These are phyloP conservation scores for Botryobasidium botryosum DNA, from an alignment of 768 basidiomycete genomes.

Conservation along the genomic window DNA sequence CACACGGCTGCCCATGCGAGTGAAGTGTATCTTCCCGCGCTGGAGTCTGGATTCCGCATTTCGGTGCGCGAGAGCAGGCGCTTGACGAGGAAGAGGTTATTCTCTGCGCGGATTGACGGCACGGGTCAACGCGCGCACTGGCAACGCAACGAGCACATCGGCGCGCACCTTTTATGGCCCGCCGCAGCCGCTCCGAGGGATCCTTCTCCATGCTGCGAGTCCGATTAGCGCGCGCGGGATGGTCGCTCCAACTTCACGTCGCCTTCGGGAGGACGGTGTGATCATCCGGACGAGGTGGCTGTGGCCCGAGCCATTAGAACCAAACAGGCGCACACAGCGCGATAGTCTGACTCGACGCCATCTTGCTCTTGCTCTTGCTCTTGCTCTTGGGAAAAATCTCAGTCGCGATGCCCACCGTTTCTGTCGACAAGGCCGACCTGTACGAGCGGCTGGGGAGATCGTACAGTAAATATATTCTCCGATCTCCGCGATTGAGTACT, in stretches of 20 bases:
- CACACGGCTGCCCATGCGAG: slow-evolving; percentile 83
- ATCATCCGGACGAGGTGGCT: too few species aligned
- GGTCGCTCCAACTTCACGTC: too few species aligned
- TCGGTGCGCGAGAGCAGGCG: slow-evolving; percentile 68
- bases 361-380: too few species aligned
- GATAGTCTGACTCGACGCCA: too few species aligned
- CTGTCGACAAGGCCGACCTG: slow-evolving; percentile 90
- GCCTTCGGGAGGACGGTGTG: too few species aligned
- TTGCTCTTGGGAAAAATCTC: too few species aligned
- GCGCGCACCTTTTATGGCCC: slow-evolving; percentile 11
- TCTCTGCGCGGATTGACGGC: slow-evolving; percentile 44
- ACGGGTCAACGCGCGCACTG: neutral
- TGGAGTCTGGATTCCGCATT: slow-evolving; percentile 78
- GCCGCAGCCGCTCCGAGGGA: slow-evolving; percentile 10
- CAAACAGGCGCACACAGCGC: too few species aligned
- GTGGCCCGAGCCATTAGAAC: too few species aligned
- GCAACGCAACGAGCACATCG: neutral
- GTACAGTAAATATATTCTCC: slow-evolving; percentile 41
- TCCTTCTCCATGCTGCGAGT: slow-evolving; percentile 10
- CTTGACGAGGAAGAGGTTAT: slow-evolving; percentile 85
- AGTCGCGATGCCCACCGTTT: slow-evolving; percentile 71
- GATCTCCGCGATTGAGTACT: neutral
- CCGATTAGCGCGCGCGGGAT: too few species aligned
- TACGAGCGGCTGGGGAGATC: slow-evolving; percentile 69
- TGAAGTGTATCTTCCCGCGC: slow-evolving; percentile 61